Evolutionary conservation across 2,329 filamentous ascomycete species (phyloP).

Genomic region (Colletotrichum sp.): DNA sequence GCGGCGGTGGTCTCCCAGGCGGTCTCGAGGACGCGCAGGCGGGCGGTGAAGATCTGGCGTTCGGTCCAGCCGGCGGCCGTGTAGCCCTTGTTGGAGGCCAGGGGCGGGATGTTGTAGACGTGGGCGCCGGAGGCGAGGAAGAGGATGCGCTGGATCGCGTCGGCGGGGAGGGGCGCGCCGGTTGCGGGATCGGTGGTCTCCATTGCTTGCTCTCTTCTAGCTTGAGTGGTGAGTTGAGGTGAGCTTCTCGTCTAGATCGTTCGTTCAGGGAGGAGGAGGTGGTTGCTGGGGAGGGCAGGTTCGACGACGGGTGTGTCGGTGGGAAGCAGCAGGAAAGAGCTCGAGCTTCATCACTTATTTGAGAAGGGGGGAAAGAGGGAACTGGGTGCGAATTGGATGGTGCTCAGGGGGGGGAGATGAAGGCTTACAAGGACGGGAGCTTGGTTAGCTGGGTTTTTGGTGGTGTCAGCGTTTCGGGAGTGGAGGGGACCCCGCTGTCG

Average conservation of each 20-base stretch:
- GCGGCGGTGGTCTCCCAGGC: constrained; percentile 49
- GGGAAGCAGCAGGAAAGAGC: background rate
- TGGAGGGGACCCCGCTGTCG: constrained; percentile 18
- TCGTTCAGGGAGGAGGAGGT: background rate
- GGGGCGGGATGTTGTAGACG: constrained; percentile 86
- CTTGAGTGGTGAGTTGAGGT: background rate
- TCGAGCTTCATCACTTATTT: background rate
- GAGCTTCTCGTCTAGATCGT: background rate
- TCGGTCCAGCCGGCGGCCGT: constrained; percentile 78
- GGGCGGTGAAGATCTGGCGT: constrained; percentile 84
- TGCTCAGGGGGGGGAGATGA: constrained; percentile 8
- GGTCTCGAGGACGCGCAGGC: constrained; percentile 80
- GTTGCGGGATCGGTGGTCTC: constrained; percentile 74
- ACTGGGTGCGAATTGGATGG: constrained; percentile 6
- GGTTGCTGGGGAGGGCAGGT: background rate
- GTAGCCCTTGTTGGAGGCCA: constrained; percentile 80
- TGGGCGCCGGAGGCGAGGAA: constrained; percentile 78
- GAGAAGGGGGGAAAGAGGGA: background rate
- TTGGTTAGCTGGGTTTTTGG: constrained; percentile 5
- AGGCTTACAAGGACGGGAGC: constrained; percentile 22
- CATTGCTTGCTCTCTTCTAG: constrained; percentile 46
- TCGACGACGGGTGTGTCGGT: background rate
- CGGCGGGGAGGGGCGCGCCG: constrained; percentile 68
- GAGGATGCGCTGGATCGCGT: constrained; percentile 85
- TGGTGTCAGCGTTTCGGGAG: constrained; percentile 19